These are phyloP conservation scores for Phytophthora hibernalis DNA, from an alignment of 352 stramenopile genomes.

Conservation along the genomic window DNA sequence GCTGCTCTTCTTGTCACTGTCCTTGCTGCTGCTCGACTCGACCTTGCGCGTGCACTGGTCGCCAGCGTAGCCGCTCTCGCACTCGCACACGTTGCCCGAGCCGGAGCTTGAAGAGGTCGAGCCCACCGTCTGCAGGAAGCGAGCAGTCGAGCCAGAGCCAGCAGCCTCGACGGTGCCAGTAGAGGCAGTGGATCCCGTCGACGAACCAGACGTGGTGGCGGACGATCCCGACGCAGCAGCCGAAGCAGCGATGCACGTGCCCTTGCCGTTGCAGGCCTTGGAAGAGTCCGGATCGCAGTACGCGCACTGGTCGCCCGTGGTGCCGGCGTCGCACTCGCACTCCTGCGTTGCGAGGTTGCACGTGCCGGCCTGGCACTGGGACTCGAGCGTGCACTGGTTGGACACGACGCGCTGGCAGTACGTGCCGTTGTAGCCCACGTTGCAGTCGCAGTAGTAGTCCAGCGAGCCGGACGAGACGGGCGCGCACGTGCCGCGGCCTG, in stretches of 20 bases:
- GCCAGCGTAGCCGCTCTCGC: conserved; percentile 63
- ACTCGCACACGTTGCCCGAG: conserved; percentile 55
- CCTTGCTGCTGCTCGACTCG: conserved; percentile 32
- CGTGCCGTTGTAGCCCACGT: conserved; percentile 79
- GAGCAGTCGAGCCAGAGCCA: conserved; percentile 27
- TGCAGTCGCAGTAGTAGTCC: conserved; percentile 73
- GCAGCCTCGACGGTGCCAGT: conserved; percentile 20
- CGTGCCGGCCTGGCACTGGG: conserved; percentile 67
- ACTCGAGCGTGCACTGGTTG: conserved; percentile 74
- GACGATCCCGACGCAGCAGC: conserved; percentile 24
- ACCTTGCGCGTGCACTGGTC: conserved; percentile 69
- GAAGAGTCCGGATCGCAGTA: conserved; percentile 64
- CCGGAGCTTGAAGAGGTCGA: conserved; percentile 35
- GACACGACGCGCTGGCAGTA: conserved; percentile 81
- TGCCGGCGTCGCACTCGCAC: conserved; percentile 71
- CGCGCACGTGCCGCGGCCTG: conserved; percentile 71
- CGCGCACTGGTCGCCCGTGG: conserved; percentile 72
- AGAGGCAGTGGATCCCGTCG: conserved; percentile 23
- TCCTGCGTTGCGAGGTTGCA: conserved; percentile 70
- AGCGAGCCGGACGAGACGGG: conserved; percentile 50
- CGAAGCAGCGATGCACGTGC: conserved; percentile 54
- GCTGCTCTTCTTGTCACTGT: conserved; percentile 31
- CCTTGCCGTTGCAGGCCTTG: conserved; percentile 67
- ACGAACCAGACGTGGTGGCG: conserved; percentile 34
- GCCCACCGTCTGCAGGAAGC: conserved; percentile 42